Base-by-base conservation (phyloP, 1,284 basidiomycete genomes). In the Meira nashicola region DNA sequence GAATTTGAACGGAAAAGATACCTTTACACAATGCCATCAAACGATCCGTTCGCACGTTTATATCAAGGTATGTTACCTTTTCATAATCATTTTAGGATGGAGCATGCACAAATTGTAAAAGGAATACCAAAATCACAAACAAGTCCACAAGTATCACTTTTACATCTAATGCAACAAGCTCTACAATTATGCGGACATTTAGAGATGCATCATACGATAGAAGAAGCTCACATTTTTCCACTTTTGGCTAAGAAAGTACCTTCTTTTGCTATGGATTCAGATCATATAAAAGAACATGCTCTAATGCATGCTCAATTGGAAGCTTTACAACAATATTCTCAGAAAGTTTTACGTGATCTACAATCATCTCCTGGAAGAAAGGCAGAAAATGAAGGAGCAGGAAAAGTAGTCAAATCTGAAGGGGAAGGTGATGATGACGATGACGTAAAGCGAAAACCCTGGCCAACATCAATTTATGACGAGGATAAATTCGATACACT, bases 141-240 rank as follows among this genome's bases (percentile, higher is more conserved):
- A 19, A 55, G 66, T 8, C 51, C 58, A 17, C 47, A n/a, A 14
- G 39, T 40, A 8, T n/a, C 33, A 12, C 33, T 62, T 6, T 17
- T 28, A 15, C 19, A 57, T 14, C 39, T 70, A 1, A 59, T 72
- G 23, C 58, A 59, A 39, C 43, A 56, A 49, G 56, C 50, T 17
- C 37, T 57, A 5, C 19, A 44, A 1, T 58, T 71, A 15, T 58
- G 60, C 33, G 51, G 47, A 33, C 54, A 60, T 33, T 63, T 75
- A 43, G 70, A 73, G 21, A 64, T 56, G 49, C 73, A 76, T 48
- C 73, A 76, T 48, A 54, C 28, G 3, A 76, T 76, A 53, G 73
- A 76, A 54, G 73, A 76, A 25, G 55, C 59, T 2, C 61, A 64
- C 58, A 66, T 76, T 56, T 76, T 76, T 58, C 73, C 73, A 8